Evolutionary conservation across 768 basidiomycete genomes (phyloP).

Genomic region (Auriscalpium microsporum): DNA sequence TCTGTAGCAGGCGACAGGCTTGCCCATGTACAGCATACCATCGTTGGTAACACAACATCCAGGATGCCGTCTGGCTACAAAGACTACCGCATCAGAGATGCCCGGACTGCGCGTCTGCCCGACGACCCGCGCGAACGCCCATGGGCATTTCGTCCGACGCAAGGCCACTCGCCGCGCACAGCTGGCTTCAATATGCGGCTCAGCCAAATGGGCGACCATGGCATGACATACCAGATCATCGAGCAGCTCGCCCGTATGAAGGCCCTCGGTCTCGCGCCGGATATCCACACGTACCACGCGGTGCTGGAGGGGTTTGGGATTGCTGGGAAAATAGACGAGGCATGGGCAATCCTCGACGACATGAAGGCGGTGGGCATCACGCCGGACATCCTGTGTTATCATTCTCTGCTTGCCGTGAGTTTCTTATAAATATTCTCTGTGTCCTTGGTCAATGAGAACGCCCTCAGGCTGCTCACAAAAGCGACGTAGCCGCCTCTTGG

Average conservation of each 20-base stretch:
- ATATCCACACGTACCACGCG: slow-evolving; percentile 18
- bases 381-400: slow-evolving; percentile 53
- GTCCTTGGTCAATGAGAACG: slow-evolving; percentile 30
- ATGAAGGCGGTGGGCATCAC: slow-evolving; percentile 50
- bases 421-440: slow-evolving; percentile 17
- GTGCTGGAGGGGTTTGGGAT: slow-evolving; percentile 31
- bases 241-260: slow-evolving; percentile 9
- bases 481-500: slow-evolving; percentile 22
- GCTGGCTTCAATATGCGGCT: slow-evolving; percentile 7
- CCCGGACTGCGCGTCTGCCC: no score
- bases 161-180: background rate
- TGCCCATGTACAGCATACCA: no score
- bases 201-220: background rate
- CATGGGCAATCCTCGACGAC: slow-evolving; percentile 36
- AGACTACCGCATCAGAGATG: no score
- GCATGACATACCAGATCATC: background rate
- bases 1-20: no score
- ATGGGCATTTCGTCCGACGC: background rate
- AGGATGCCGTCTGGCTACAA: no score
- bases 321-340: slow-evolving; percentile 27
- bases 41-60: no score
- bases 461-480: slow-evolving; percentile 21
- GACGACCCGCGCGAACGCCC: background rate
- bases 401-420: slow-evolving; percentile 44
- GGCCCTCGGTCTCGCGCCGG: slow-evolving; percentile 1